phyloP scores from a whole-genome alignment of 208 protist genomes.

The Naegleria lovaniensis region DNA sequence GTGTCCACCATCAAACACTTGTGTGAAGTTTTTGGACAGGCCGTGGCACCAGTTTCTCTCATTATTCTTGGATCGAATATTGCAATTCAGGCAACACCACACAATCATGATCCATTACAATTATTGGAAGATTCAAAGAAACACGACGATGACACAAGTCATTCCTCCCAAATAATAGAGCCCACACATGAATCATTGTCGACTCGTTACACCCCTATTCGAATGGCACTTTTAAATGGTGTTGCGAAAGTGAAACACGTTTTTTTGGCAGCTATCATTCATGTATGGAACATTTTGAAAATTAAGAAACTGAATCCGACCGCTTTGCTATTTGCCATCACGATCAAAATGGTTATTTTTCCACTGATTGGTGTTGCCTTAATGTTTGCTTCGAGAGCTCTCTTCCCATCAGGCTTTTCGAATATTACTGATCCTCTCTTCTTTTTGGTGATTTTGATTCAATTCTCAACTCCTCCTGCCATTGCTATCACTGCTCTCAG shows the following conservation, averaged over 20 bases:
- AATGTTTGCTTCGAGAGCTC: neutral
- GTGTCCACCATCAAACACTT: neutral
- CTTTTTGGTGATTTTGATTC: neutral
- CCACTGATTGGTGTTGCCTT: neutral
- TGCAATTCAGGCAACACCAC: neutral
- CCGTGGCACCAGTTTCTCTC: neutral
- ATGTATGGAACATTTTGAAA: neutral
- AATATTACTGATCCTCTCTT: neutral
- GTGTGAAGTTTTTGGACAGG: neutral
- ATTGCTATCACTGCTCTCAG: neutral
- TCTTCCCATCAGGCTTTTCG: neutral
- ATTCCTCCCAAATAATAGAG: too few relatives aligned
- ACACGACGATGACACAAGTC: neutral
- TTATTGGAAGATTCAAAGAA: neutral
- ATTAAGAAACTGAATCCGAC: neutral
- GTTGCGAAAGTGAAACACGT: neutral
- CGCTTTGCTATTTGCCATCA: neutral
- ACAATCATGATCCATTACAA: too few relatives aligned
- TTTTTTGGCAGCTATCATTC: neutral
- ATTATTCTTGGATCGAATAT: neutral
- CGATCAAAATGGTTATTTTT: neutral
- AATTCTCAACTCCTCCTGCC: neutral
- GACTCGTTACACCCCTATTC: too few relatives aligned
- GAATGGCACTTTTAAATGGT: neutral
- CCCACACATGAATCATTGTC: too few relatives aligned